Evolutionary conservation across 2,329 filamentous ascomycete genomes (phyloP).

Genomic region (Alternaria gansuensis): DNA sequence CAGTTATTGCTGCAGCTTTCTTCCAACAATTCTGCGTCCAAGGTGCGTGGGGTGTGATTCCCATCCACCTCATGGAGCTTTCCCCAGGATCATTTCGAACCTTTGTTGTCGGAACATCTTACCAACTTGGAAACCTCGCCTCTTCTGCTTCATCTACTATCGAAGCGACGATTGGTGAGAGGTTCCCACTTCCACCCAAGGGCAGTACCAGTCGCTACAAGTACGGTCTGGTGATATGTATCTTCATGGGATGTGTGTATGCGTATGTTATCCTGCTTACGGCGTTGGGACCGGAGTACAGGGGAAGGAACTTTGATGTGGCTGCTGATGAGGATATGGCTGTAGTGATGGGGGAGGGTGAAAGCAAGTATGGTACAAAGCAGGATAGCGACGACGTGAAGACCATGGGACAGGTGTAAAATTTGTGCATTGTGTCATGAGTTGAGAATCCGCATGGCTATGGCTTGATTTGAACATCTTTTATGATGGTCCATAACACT

Average conservation of each 20-base stretch:
- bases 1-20: slow-evolving; percentile 80
- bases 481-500: too few species aligned
- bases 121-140: slow-evolving; percentile 80
- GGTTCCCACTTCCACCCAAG: slow-evolving; percentile 72
- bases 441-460: too few species aligned
- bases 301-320: slow-evolving; percentile 47
- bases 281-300: slow-evolving; percentile 66
- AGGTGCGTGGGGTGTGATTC: slow-evolving; percentile 57
- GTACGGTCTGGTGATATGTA: slow-evolving; percentile 86
- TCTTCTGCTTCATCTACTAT: slow-evolving; percentile 76
- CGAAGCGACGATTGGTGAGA: slow-evolving; percentile 76
- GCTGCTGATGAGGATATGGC: slow-evolving; percentile 48
- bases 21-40: slow-evolving; percentile 70
- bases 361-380: slow-evolving; percentile 21
- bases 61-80: slow-evolving; percentile 79
- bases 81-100: slow-evolving; percentile 76
- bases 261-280: slow-evolving; percentile 69
- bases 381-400: slow-evolving; percentile 18
- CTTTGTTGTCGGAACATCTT: slow-evolving; percentile 76
- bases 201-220: slow-evolving; percentile 50
- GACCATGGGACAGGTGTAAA: background rate
- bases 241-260: slow-evolving; percentile 89
- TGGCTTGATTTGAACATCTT: background rate
- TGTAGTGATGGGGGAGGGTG: slow-evolving; percentile 31
- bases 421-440: background rate